Evolutionary conservation across 2,329 filamentous ascomycete species (phyloP).

Genomic region (Bipolaris oryzae): DNA sequence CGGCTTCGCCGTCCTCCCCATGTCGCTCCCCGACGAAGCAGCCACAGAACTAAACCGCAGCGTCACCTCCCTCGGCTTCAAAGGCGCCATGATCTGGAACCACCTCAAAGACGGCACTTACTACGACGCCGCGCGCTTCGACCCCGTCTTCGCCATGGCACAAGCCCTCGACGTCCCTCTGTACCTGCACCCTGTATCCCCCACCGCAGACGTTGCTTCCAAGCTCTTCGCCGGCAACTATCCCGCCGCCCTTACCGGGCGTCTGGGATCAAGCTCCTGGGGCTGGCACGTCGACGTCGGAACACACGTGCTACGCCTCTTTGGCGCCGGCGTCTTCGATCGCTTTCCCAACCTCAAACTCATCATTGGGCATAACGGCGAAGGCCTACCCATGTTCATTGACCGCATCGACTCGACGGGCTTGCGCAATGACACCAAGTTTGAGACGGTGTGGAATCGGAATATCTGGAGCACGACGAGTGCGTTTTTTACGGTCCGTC

Average conservation of each 20-base stretch:
- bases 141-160: neutral
- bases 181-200: neutral
- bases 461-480: neutral
- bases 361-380: neutral
- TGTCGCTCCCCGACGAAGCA: neutral
- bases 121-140: neutral
- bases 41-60: neutral
- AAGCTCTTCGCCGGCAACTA: neutral
- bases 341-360: neutral
- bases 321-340: neutral
- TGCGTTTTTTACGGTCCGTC: neutral
- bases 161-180: neutral
- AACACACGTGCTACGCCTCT: neutral
- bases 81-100: neutral
- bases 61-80: neutral
- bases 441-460: neutral
- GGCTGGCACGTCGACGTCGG: conserved; percentile 4
- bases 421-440: neutral
- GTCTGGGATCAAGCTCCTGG: neutral
- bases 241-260: neutral
- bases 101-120: neutral
- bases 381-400: neutral
- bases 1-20: neutral
- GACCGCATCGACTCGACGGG: neutral
- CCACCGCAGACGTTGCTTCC: neutral